A percentile compares a stretch with the other conserved stretches of the same genome.
Evolutionary conservation across 768 basidiomycete species (phyloP).

Genomic region (Coprinellus aureogranulatus): DNA sequence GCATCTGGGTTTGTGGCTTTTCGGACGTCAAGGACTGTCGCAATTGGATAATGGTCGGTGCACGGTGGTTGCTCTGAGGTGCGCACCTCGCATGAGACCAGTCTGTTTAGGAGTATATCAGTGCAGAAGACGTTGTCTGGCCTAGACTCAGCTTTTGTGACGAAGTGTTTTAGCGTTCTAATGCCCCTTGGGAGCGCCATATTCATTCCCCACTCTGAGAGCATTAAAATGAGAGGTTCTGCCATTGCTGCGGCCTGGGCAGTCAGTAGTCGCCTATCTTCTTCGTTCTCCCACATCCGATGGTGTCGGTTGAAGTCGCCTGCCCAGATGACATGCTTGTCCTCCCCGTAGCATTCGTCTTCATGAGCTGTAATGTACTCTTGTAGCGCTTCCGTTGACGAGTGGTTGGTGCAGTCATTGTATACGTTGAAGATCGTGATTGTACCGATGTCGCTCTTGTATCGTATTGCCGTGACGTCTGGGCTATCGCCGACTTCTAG

Average conservation of each 20-base stretch:
- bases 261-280: conserved; percentile 34
- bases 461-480: conserved; percentile 16
- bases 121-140: conserved; percentile 45
- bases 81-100: conserved; percentile 24
- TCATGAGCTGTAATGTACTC: not conserved
- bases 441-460: not conserved
- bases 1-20: not conserved
- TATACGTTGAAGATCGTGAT: conserved; percentile 19
- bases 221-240: conserved; percentile 24
- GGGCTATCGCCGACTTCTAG: conserved; percentile 8
- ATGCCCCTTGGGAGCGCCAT: conserved; percentile 31
- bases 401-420: conserved; percentile 9
- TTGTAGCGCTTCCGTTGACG: not conserved
- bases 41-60: conserved; percentile 44
- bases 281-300: conserved; percentile 34
- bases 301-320: conserved; percentile 44
- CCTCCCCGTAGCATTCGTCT: not conserved
- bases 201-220: conserved; percentile 25
- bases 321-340: conserved; percentile 24
- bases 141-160: conserved; percentile 32
- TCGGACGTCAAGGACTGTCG: conserved; percentile 24
- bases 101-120: conserved; percentile 24
- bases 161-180: conserved; percentile 29
- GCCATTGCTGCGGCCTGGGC: conserved; percentile 15
- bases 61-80: conserved; percentile 24